These are phyloP conservation scores for Cyberlindnera japonica DNA, from an alignment of 805 yeast genomes.

Conservation along the genomic window DNA sequence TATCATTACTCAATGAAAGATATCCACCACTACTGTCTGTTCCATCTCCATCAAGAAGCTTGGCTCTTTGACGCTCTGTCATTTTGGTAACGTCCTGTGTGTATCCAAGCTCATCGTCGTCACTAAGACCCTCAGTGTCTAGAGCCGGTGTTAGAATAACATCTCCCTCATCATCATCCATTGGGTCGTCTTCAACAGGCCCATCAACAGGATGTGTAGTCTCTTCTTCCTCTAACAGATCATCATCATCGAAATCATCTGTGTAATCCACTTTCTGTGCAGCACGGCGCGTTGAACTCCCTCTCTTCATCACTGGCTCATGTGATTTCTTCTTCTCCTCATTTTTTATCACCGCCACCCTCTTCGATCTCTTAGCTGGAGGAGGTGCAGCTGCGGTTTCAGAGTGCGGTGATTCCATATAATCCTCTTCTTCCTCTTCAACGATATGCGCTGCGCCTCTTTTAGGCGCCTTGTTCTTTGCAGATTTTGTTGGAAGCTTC, in stretches of 20 bases:
- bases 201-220: constrained; percentile 15
- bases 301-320: constrained; percentile 4
- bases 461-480: constrained; percentile 1
- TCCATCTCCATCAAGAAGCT: constrained; percentile 5
- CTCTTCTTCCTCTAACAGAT: constrained; percentile 12
- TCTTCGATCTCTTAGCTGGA: constrained; percentile 2
- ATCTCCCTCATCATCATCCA: constrained; percentile 27
- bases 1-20: constrained; percentile 21
- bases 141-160: constrained; percentile 25
- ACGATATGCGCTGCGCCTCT: constrained; percentile 5
- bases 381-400: not conserved
- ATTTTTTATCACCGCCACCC: constrained; percentile 2
- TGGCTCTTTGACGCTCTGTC: constrained; percentile 30
- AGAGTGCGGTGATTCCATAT: not conserved
- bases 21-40: constrained; percentile 3
- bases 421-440: constrained; percentile 6
- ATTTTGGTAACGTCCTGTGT: constrained; percentile 25
- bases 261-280: constrained; percentile 11
- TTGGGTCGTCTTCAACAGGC: constrained; percentile 22
- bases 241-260: constrained; percentile 10
- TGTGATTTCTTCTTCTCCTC: constrained; percentile 1
- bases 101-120: constrained; percentile 17
- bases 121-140: constrained; percentile 23
- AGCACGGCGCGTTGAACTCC: constrained; percentile 9
- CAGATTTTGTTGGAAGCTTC: constrained; percentile 13